These are phyloP conservation scores for Thalassia testudinum DNA, from an alignment of 116 monocot genomes.

Conservation along the genomic window DNA sequence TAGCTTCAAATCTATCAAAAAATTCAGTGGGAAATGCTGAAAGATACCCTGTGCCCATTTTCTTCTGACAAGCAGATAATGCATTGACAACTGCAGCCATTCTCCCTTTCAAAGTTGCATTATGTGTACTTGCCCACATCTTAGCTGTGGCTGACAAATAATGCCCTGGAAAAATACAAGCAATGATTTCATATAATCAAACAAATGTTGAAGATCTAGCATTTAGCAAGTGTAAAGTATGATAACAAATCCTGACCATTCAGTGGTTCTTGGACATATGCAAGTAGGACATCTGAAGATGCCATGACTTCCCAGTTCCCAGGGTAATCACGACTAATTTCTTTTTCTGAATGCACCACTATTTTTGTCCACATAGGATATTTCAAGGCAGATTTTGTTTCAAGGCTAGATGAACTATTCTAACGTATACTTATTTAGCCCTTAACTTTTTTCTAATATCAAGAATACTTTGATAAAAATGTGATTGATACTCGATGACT, in stretches of 20 bases:
- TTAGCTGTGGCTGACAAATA: conserved; percentile 81
- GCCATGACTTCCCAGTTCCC: no score
- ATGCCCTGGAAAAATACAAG: conserved; percentile 47
- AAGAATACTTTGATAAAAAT: no score
- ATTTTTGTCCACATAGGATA: no score
- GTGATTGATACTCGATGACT: no score
- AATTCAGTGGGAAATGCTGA: conserved; percentile 82
- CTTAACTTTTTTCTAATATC: no score
- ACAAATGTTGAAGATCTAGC: background rate
- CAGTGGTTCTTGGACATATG: no score
- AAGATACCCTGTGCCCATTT: conserved; percentile 84
- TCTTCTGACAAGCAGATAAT: conserved; percentile 68
- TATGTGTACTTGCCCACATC: conserved; percentile 92
- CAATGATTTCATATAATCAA: background rate
- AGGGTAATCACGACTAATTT: no score
- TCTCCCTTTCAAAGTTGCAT: conserved; percentile 40
- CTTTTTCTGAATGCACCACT: no score
- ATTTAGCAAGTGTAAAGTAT: background rate
- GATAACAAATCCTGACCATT: background rate
- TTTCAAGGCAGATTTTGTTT: no score
- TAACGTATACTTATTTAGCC: no score
- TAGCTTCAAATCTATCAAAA: conserved; percentile 76
- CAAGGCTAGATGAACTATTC: no score
- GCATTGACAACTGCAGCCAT: conserved; percentile 64
- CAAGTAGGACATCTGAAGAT: no score